Percentiles rank a stretch among this genome's conserved stretches.
phyloP scores from a whole-genome alignment of 2,329 filamentous ascomycete species.

The Hypoxylon sp. region DNA sequence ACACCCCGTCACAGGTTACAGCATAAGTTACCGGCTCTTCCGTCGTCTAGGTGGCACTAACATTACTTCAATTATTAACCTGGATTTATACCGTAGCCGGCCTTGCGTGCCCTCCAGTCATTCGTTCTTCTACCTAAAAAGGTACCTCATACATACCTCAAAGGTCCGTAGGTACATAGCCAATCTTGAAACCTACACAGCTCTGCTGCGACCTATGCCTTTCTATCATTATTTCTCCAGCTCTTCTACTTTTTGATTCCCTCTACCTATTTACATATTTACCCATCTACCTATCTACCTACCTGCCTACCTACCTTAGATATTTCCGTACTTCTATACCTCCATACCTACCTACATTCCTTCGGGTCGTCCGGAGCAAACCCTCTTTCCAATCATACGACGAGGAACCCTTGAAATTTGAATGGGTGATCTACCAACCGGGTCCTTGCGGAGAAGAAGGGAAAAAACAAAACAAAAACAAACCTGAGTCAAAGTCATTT shows the following conservation, averaged over 20 bases:
- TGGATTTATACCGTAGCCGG: background rate
- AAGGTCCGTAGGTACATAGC: background rate
- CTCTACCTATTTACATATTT: slow-evolving; percentile 12
- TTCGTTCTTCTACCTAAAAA: slow-evolving; percentile 3
- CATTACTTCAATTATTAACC: background rate
- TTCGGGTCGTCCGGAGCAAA: slow-evolving; percentile 45
- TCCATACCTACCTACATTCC: slow-evolving; percentile 28
- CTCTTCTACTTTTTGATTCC: background rate
- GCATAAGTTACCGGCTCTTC: slow-evolving; percentile 26
- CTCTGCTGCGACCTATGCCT: slow-evolving; percentile 8
- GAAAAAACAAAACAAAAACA: slow-evolving; percentile 28
- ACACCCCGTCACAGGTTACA: slow-evolving; percentile 23
- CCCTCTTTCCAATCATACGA: slow-evolving; percentile 43
- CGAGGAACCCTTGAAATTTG: slow-evolving; percentile 22
- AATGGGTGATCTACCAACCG: slow-evolving; percentile 36
- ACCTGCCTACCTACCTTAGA: slow-evolving; percentile 6
- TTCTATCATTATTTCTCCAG: slow-evolving; percentile 16
- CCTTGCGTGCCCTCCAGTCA: background rate
- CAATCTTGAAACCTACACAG: background rate
- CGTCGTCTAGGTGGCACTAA: slow-evolving; percentile 5
- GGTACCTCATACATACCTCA: background rate
- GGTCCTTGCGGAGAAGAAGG: slow-evolving; percentile 19
- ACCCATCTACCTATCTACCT: background rate
- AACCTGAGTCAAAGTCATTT: slow-evolving; percentile 37
- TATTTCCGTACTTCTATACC: slow-evolving; percentile 17